These are phyloP conservation scores for Neurospora cerealis DNA, from an alignment of 495 filamentous ascomycete species.

Conservation along the genomic window DNA sequence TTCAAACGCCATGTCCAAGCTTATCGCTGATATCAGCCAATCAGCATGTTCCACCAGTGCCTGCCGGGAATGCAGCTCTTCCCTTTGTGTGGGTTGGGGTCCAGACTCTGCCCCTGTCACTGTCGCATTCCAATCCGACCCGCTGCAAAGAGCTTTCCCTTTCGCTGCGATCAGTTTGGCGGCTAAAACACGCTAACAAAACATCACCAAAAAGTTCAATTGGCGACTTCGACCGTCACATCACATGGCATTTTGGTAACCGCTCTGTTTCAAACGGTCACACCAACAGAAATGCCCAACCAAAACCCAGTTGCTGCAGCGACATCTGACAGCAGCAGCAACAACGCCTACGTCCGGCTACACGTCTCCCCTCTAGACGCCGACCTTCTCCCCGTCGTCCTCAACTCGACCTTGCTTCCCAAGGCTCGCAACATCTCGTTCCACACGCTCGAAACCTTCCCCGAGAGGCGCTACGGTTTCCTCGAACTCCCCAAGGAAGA, in stretches of 20 bases:
- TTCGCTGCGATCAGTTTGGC: neutral
- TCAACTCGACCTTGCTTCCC: slow-evolving; percentile 56
- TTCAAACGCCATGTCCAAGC: neutral
- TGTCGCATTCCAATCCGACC: neutral
- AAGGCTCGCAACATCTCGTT: slow-evolving; percentile 70
- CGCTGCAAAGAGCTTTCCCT: neutral
- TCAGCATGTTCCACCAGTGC: neutral
- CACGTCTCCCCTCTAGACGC: slow-evolving; percentile 80
- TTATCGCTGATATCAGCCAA: neutral
- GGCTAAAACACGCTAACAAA: neutral
- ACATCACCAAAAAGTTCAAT: neutral
- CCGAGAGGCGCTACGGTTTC: slow-evolving; percentile 84
- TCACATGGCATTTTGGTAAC: neutral
- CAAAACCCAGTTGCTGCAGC: neutral
- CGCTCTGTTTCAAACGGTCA: neutral
- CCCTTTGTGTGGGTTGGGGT: neutral
- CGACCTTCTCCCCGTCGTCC: slow-evolving; percentile 54
- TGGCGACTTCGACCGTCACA: neutral
- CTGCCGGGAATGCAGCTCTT: neutral
- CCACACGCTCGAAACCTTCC: slow-evolving; percentile 74
- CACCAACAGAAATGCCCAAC: neutral
- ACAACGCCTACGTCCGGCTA: slow-evolving; percentile 39
- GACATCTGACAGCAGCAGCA: neutral
- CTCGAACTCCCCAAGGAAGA: slow-evolving; percentile 70
- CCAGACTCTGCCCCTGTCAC: neutral